A percentile compares a stretch with the other conserved stretches of the same genome.
Conservation (phyloP, 208 protist genomes). For the Crithidia expoeki region DNA sequence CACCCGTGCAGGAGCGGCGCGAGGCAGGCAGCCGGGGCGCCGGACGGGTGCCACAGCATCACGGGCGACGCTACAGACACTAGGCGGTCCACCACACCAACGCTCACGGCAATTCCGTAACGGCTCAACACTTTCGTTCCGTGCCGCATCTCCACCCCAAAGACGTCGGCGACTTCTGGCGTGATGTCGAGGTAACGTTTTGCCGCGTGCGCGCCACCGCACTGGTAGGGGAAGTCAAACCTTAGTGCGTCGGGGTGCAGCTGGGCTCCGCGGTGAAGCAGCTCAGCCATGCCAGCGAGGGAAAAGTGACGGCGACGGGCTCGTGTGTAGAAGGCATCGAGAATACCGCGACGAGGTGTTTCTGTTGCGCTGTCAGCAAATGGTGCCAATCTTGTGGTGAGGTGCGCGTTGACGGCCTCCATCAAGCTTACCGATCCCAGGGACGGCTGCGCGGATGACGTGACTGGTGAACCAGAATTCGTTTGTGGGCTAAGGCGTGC, state of each 20-base stretch:
- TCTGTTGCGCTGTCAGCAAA: too few relatives aligned
- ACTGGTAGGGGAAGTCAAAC: conserved; percentile 85
- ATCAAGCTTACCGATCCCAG: conserved; percentile 60
- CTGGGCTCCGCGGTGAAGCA: conserved; percentile 47
- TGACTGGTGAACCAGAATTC: not conserved
- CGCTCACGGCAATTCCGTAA: conserved; percentile 72
- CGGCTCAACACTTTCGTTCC: conserved; percentile 77
- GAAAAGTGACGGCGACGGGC: conserved; percentile 61
- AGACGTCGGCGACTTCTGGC: conserved; percentile 46
- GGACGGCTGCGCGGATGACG: conserved; percentile 11
- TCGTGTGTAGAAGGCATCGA: conserved; percentile 58
- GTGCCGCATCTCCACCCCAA: conserved; percentile 46
- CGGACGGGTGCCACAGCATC: conserved; percentile 78
- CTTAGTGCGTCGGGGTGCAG: conserved; percentile 55
- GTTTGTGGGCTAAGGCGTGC: conserved; percentile 28
- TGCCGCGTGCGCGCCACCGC: conserved; percentile 61
- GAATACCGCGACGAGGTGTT: conserved; percentile 20
- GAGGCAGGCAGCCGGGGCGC: conserved; percentile 69
- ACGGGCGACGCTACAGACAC: conserved; percentile 34
- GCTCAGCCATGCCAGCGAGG: conserved; percentile 42
- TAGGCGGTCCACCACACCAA: conserved; percentile 54
- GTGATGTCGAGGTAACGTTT: conserved; percentile 80
- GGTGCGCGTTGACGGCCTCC: conserved; percentile 46
- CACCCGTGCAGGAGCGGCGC: conserved; percentile 72
- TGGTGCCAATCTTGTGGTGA: too few relatives aligned